Conservation (phyloP, 768 basidiomycete genomes). For the Naematelia encephala region DNA sequence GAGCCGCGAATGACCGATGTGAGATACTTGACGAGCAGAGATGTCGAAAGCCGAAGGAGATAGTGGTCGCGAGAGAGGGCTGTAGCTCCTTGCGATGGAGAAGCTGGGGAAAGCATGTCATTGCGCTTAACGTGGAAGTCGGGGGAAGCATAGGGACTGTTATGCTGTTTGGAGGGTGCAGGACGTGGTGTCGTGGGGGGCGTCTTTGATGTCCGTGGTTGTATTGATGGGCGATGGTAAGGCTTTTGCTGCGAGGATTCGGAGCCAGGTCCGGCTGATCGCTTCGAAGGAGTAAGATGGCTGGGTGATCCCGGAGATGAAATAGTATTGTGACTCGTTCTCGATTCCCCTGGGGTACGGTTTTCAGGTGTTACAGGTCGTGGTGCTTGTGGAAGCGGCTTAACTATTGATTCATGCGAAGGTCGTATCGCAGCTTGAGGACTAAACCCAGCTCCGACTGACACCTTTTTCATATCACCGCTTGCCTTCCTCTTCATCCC, state of each 20-base stretch:
- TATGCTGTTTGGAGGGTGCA: neutral
- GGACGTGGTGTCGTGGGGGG: slow-evolving; percentile 1
- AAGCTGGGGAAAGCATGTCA: neutral
- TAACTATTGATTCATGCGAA: neutral
- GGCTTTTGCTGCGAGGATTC: neutral
- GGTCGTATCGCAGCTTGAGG: neutral
- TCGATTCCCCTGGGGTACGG: neutral
- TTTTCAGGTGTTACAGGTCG: neutral
- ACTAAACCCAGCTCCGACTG: neutral
- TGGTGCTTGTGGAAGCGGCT: neutral
- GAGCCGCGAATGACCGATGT: slow-evolving; percentile 29
- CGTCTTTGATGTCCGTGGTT: slow-evolving; percentile 1
- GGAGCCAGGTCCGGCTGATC: neutral
- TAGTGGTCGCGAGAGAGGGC: slow-evolving; percentile 36
- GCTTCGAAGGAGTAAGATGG: neutral
- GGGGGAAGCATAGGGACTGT: neutral
- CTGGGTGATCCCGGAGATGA: neutral
- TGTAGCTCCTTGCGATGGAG: neutral
- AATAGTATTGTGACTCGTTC: neutral
- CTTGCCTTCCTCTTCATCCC: neutral
- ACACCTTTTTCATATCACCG: neutral
- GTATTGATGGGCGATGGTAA: neutral
- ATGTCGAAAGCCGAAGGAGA: slow-evolving; percentile 34
- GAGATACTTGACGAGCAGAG: slow-evolving; percentile 35
- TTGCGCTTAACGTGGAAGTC: neutral